Base-by-base conservation (phyloP, 75 land plant genomes). In the Ceratopteris richardii region DNA sequence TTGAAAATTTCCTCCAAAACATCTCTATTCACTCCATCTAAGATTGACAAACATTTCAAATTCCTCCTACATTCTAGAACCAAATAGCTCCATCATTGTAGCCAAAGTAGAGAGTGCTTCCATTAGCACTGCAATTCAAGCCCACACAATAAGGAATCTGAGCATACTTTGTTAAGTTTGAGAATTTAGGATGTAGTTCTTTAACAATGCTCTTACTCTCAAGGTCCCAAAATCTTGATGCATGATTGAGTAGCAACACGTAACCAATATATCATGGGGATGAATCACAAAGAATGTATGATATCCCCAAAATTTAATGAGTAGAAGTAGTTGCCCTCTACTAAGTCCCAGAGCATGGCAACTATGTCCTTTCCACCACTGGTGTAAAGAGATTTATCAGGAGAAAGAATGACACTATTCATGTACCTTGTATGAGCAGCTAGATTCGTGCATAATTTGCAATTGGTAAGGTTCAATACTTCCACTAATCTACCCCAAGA, bases 191-290 rank as follows among this genome's bases (percentile, higher is more conserved):
- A 68, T 66, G 76, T 24, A 82, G 58, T 41, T 89, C 95, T 51
- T 77, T 78, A 17, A 89, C 90, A 64, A 85, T 62, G 64, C 68
- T 71, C 80, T 88, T 89, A 77, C 90, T 85, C 77, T 89, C 95
- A 59, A 89, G 60, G 65, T 89, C 95, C 95, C 90, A 88, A n/a
- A 43, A 88, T 33, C 37, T 33, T 9, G 37, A 33, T 33, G 37
- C 37, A 33, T 3, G 37, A 33, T 33, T 33, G 37, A 1, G 93
- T 88, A 4, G 37, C 37, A 29, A 89, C 93, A 61, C 93, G 85
- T 13, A 89, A 74, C 90, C 95, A 89, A 75, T 88, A 88, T 68
- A 90, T 60, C 60, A 85, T 89, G 39, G 95, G 94, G 65, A 83
- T 88, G 50, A 88, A 89, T 65, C 90, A 85, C 10, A 89, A 68